Evolutionary conservation across 805 yeast species (phyloP), one percentile per base, ranked within the genome.

Genomic region (Ascoidea asiatica): DNA sequence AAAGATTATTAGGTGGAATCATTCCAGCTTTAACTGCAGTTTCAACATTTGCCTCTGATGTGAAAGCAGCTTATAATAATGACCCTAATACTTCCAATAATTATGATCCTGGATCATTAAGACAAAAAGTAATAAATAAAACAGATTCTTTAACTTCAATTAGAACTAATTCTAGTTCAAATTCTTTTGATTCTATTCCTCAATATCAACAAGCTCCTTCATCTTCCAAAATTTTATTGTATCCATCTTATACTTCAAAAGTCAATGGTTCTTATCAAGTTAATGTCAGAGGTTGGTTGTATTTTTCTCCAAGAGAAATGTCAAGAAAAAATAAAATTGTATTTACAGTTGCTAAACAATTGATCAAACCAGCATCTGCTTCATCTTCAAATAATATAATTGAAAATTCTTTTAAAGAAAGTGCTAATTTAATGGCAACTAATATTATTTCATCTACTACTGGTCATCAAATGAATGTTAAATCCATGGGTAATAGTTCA

Each of bases 251-350:
- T 57, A 67, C 78, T 0, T 46, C 50, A 8, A 50, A 54, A 13
- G 53, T 49, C 18, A 57, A 53, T 8, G 54, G 54, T 5, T 67
- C 65, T 43, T 75, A 66, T 50, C 72, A 72, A 37, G 73, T 81
- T 1, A 76, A 77, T 35, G 75, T 89, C 2, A 69, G 84, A 39
- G 95, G 96, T 5, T 75, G 83, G 72, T 63, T 82, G 21, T 69
- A 75, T 8, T 70, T 55, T 44, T 68, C 83, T 38, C 86, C 88
- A 0, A 94, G 94, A 1, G 65, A 72, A 6, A 72, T 77, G 67
- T 72, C 74, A 23, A 66, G 94, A 38, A 86, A 81, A 54, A 86
- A 87, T 59, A 65, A 79, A 46, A 58, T 89, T 39, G 65, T 89
- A 29, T 58, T 82, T 19, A 70, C 87, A 0, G 60, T 87, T 39